Percentiles rank a stretch among this genome's conserved stretches.
These are phyloP conservation scores for Aspergillaceae sp. DNA, from an alignment of 2,329 filamentous ascomycete genomes.

Conservation along the genomic window DNA sequence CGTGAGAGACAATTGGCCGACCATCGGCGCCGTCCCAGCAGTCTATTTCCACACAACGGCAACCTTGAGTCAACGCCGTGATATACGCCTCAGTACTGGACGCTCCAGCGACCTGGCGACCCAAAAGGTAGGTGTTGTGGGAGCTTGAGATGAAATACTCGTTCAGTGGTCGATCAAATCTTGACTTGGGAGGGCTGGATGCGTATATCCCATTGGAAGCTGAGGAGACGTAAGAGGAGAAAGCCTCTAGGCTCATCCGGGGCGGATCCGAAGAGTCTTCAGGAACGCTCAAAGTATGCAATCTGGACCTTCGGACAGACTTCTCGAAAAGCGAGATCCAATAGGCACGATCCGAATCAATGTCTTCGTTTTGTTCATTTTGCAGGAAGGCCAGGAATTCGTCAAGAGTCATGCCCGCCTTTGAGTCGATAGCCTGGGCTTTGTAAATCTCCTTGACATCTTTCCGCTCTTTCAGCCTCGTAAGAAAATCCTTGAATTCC, in stretches of 20 bases:
- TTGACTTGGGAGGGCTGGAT: conserved; percentile 51
- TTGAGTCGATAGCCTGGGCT: conserved; percentile 49
- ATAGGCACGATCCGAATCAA: conserved; percentile 53
- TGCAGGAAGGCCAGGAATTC: conserved; percentile 72
- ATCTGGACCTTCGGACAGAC: conserved; percentile 54
- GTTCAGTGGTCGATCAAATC: conserved; percentile 75
- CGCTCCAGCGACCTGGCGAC: conserved; percentile 77
- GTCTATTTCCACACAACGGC: conserved; percentile 92
- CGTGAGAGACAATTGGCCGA: conserved; percentile 82
- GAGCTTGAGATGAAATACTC: conserved; percentile 98
- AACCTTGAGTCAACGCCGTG: conserved; percentile 74
- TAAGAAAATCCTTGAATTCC: conserved; percentile 78
- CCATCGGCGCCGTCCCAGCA: conserved; percentile 93
- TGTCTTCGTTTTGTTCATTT: conserved; percentile 65
- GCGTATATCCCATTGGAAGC: conserved; percentile 61
- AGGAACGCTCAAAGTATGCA: conserved; percentile 37
- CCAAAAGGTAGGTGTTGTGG: conserved; percentile 93
- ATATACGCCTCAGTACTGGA: conserved; percentile 97
- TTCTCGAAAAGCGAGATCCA: conserved; percentile 69
- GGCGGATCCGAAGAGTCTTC: conserved; percentile 31
- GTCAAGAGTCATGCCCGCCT: conserved; percentile 57
- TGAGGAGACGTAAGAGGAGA: conserved; percentile 70
- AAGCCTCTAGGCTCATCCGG: conserved; percentile 67
- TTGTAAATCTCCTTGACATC: conserved; percentile 71
- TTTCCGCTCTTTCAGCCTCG: conserved; percentile 70